Evolutionary conservation across 2,329 filamentous ascomycete species (phyloP).

Genomic region (Dothiorella sarmentorum): DNA sequence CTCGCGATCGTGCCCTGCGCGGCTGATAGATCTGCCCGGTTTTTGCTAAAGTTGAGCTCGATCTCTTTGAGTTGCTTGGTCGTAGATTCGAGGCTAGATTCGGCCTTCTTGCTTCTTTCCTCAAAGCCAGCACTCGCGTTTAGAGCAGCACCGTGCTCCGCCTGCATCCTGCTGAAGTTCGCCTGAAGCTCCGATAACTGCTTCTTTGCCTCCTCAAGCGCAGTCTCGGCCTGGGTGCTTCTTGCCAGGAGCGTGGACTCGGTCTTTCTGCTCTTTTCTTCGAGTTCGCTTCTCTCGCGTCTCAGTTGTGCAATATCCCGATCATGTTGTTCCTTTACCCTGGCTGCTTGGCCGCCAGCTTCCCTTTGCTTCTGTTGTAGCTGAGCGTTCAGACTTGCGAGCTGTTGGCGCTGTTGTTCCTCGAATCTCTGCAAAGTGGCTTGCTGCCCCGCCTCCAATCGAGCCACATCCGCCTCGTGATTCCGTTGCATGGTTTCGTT

Average conservation of each 20-base stretch:
- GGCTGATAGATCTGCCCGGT: not conserved
- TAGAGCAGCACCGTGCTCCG: conserved; percentile 20
- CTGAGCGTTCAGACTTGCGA: conserved; percentile 35
- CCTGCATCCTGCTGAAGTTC: conserved; percentile 34
- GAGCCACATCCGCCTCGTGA: conserved; percentile 64
- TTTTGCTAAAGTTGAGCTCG: conserved; percentile 12
- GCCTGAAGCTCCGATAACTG: conserved; percentile 44
- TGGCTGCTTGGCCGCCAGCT: conserved; percentile 25
- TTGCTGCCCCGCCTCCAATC: conserved; percentile 38
- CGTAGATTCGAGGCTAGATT: conserved; percentile 5
- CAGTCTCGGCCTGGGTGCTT: conserved; percentile 18
- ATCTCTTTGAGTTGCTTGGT: conserved; percentile 16
- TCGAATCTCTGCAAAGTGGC: conserved; percentile 41
- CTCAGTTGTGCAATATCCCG: conserved; percentile 30
- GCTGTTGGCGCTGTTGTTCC: conserved; percentile 46
- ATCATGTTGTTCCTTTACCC: conserved; percentile 34
- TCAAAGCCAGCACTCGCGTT: conserved; percentile 17
- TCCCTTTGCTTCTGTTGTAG: conserved; percentile 33
- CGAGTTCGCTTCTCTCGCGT: conserved; percentile 27
- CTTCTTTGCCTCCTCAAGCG: conserved; percentile 10
- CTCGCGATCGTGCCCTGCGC: conserved; percentile 18
- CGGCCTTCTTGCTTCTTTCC: conserved; percentile 13
- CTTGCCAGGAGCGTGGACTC: conserved; percentile 27
- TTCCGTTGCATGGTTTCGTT: conserved; percentile 69
- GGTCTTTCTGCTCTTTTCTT: conserved; percentile 24